Conservation (phyloP, 2,329 filamentous ascomycete species). For the Mycocentrospora acerina region DNA sequence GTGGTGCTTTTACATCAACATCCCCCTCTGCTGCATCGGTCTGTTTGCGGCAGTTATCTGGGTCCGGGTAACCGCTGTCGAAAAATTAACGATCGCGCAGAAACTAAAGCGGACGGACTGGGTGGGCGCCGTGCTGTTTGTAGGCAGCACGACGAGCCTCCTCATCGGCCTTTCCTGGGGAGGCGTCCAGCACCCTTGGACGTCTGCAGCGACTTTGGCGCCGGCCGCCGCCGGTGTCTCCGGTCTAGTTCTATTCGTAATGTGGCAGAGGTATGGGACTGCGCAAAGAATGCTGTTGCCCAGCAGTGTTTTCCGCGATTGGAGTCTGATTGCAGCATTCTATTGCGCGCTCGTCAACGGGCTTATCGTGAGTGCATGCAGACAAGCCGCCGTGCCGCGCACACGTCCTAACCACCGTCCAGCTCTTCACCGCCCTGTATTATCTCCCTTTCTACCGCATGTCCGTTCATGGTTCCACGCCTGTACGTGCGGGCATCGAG, state of each 20-base stretch:
- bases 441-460: slow-evolving; percentile 47
- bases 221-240: slow-evolving; percentile 59
- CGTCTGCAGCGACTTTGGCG: slow-evolving; percentile 61
- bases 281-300: slow-evolving; percentile 54
- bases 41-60: slow-evolving; percentile 56
- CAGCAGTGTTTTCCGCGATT: slow-evolving; percentile 40
- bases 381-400: too few relatives aligned
- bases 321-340: slow-evolving; percentile 43
- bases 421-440: slow-evolving; percentile 48
- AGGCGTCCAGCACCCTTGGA: slow-evolving; percentile 66
- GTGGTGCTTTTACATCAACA: slow-evolving; percentile 68
- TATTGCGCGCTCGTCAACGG: slow-evolving; percentile 46
- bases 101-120: slow-evolving; percentile 57
- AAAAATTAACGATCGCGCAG: too few relatives aligned
- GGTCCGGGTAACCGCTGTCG: background rate
- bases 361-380: slow-evolving; percentile 41
- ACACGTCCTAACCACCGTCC: background rate
- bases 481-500: slow-evolving; percentile 41
- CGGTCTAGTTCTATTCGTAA: slow-evolving; percentile 54
- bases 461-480: slow-evolving; percentile 36
- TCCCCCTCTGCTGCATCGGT: slow-evolving; percentile 58
- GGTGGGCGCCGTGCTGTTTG: slow-evolving; percentile 62
- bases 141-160: slow-evolving; percentile 59
- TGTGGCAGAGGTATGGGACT: slow-evolving; percentile 56
- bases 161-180: slow-evolving; percentile 66